phyloP scores from a whole-genome alignment of 306 rosid genomes.

The Inga oerstediana region DNA sequence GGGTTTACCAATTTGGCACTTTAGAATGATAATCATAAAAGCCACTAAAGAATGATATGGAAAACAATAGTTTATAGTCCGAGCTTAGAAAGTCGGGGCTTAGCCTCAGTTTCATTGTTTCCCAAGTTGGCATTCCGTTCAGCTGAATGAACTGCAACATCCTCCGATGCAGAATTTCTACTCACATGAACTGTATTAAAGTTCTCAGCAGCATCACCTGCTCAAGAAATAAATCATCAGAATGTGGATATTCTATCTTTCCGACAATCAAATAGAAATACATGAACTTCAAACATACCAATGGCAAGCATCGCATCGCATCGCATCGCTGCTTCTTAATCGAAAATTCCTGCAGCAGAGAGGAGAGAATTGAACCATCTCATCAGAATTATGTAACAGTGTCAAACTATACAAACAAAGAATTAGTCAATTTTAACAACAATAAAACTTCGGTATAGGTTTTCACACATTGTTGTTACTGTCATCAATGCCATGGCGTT shows the following conservation, averaged over 20 bases:
- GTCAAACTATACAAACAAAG: neutral
- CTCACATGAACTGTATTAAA: slow-evolving; percentile 10
- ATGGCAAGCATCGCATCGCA: neutral
- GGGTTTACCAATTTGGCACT: neutral
- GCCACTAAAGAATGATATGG: neutral
- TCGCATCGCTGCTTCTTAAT: neutral
- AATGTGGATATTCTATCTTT: neutral
- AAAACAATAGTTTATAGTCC: neutral
- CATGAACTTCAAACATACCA: neutral
- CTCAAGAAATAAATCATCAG: slow-evolving; percentile 31
- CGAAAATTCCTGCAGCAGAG: neutral
- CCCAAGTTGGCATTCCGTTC: too few species aligned
- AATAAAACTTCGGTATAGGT: neutral
- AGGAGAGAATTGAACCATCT: neutral
- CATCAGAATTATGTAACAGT: neutral
- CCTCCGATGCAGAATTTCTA: neutral
- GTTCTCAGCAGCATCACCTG: slow-evolving; percentile 31
- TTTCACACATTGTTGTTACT: slow-evolving; percentile 26
- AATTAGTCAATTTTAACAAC: neutral
- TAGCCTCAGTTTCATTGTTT: neutral
- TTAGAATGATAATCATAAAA: neutral
- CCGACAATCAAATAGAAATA: neutral
- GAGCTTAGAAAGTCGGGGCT: slow-evolving; percentile 18
- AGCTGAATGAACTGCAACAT: slow-evolving; percentile 20
- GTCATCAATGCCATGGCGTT: slow-evolving; percentile 18